phyloP scores from a whole-genome alignment of 306 rosid species.

The Quercus robur region DNA sequence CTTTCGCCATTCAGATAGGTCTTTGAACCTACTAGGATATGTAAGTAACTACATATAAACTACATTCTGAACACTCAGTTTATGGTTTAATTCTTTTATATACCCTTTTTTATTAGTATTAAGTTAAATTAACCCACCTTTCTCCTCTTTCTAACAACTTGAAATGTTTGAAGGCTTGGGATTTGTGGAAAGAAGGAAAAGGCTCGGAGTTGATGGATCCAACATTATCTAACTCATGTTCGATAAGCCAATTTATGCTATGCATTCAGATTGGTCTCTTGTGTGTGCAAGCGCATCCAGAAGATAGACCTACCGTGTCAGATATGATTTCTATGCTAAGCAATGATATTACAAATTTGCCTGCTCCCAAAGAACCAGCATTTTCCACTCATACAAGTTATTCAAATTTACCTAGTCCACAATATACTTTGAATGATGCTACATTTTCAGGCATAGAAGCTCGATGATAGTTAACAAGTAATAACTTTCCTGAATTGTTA shows the following conservation, averaged over 20 bases:
- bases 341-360: constrained; percentile 5
- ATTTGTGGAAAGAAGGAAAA: neutral
- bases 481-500: neutral
- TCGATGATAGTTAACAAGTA: neutral
- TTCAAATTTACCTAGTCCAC: neutral
- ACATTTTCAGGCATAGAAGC: neutral
- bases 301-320: constrained; percentile 5
- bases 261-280: constrained; percentile 4
- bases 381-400: neutral
- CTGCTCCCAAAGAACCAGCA: constrained; percentile 11
- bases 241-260: neutral
- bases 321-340: constrained; percentile 15
- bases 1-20: neutral
- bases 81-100: neutral
- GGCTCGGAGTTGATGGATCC: constrained; percentile 31
- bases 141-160: neutral
- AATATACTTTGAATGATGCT: neutral
- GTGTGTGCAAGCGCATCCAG: constrained; percentile 13
- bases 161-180: neutral
- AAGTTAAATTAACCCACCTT: neutral
- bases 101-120: neutral
- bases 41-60: neutral
- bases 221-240: constrained; percentile 2
- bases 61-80: neutral
- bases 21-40: constrained; percentile 12